These are phyloP conservation scores for Monotropa hypopitys DNA, from an alignment of 179 eudicot species.

Conservation along the genomic window DNA sequence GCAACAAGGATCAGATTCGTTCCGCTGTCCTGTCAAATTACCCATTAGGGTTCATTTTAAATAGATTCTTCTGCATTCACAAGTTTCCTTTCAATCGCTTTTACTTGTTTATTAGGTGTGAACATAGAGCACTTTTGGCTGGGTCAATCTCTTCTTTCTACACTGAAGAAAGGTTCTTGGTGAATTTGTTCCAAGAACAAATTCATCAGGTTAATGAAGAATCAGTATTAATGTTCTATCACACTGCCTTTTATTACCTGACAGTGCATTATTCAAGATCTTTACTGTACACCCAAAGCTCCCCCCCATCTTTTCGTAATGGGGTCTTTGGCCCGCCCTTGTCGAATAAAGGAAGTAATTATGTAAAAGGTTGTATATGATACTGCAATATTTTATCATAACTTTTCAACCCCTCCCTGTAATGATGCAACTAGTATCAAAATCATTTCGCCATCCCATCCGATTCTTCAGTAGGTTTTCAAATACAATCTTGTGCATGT, in stretches of 20 bases:
- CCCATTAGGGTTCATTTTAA: background rate
- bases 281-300: background rate
- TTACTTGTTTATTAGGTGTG: background rate
- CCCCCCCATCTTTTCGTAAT: background rate
- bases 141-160: background rate
- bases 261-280: background rate
- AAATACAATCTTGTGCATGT: background rate
- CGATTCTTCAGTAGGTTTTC: background rate
- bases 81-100: background rate
- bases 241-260: background rate
- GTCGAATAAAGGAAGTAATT: background rate
- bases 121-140: background rate
- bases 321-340: background rate
- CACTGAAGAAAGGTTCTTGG: background rate
- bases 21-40: background rate
- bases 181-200: background rate
- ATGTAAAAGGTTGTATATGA: background rate
- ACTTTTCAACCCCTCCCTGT: too few relatives aligned
- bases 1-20: background rate
- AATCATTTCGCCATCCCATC: too few relatives aligned
- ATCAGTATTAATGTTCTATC: background rate
- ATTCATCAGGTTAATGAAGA: background rate
- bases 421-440: too few relatives aligned
- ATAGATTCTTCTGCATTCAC: background rate
- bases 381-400: too few relatives aligned